Conservation (phyloP, 257 asterid species). For the Paulownia fortunei region DNA sequence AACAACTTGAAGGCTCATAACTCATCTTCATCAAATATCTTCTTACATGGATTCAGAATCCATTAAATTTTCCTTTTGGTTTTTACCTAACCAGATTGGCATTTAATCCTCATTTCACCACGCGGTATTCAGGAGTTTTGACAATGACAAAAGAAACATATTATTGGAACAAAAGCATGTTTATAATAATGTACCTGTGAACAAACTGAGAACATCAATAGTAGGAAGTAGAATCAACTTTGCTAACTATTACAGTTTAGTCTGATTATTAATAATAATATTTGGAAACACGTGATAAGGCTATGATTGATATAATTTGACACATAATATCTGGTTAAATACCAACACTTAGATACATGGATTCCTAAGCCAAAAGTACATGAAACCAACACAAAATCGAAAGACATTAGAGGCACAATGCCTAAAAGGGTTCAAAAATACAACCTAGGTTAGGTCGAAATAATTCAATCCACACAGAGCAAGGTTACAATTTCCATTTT, state of each 20-base stretch:
- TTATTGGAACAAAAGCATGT: background rate
- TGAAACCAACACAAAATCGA: background rate
- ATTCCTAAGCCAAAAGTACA: background rate
- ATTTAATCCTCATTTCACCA: conserved; percentile 5
- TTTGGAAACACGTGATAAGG: background rate
- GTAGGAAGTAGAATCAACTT: background rate
- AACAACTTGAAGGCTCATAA: conserved; percentile 5
- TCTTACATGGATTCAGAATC: conserved; percentile 1
- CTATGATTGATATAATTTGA: background rate
- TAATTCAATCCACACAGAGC: too few relatives aligned
- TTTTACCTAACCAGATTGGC: conserved; percentile 3
- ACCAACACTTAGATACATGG: background rate
- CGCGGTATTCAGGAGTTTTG: conserved; percentile 5
- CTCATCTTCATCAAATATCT: background rate
- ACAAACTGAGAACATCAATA: background rate
- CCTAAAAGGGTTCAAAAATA: background rate
- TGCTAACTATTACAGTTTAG: background rate
- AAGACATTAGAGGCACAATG: background rate
- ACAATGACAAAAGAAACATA: background rate
- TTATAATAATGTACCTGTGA: background rate
- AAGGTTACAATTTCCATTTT: background rate
- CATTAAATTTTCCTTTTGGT: background rate
- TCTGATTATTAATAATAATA: background rate
- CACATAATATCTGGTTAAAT: background rate
- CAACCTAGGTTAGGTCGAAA: background rate